Percentiles rank a stretch among this genome's conserved stretches.
Conservation (phyloP, 2,329 filamentous ascomycete genomes). For the Chrysoporthe cubensis region DNA sequence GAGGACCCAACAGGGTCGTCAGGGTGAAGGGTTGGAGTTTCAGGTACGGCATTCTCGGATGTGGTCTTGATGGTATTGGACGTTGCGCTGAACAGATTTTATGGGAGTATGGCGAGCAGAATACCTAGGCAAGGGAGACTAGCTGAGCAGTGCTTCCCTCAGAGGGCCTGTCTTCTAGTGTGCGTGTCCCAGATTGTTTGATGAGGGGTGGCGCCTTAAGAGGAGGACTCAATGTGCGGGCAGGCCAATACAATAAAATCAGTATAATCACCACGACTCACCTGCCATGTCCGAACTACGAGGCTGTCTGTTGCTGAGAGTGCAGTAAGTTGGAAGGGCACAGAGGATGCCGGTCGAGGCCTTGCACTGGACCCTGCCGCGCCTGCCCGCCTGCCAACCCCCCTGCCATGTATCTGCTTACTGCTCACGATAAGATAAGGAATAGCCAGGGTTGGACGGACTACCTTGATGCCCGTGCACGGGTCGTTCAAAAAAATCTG, state of each 20-base stretch:
- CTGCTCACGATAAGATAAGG: not conserved
- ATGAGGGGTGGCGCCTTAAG: not conserved
- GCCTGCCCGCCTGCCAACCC: too few relatives aligned
- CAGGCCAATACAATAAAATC: not conserved
- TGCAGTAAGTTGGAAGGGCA: not conserved
- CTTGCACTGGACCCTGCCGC: not conserved
- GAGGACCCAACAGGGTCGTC: not conserved
- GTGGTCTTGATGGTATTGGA: not conserved
- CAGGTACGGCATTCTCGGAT: not conserved
- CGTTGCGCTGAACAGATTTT: not conserved
- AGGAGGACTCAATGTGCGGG: not conserved
- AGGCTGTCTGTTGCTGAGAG: not conserved
- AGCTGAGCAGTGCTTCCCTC: not conserved
- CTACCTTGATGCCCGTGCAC: constrained; percentile 21
- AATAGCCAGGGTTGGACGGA: not conserved
- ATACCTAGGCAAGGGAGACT: not conserved
- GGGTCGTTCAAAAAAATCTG: constrained; percentile 22
- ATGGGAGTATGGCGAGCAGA: not conserved
- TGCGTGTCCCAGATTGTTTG: not conserved
- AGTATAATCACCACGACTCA: not conserved
- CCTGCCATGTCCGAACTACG: not conserved
- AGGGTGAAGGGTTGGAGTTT: not conserved
- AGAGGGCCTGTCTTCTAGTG: not conserved
- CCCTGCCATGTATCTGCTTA: too few relatives aligned
- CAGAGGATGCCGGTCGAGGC: too few relatives aligned